Evolutionary conservation across 2,329 filamentous ascomycete species (phyloP), one percentile per base, ranked within the genome.

Genomic region (Aspergillus sp.): DNA sequence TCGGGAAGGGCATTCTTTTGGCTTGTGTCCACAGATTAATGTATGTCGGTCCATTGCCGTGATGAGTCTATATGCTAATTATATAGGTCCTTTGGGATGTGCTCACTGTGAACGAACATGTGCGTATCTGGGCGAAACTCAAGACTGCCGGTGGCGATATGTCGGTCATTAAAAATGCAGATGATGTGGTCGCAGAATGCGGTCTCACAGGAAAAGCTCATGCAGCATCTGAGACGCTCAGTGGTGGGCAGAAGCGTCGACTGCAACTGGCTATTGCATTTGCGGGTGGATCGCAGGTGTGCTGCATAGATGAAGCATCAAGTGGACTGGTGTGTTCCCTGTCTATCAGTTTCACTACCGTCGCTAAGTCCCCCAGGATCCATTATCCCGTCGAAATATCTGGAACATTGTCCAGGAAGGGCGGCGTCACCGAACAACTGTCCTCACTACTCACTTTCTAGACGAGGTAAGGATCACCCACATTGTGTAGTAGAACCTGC

Each of bases 211-310:
- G 49, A 16, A 51, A 51, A 7, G 29, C 49, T 9, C 49, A 51
- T 18, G 12, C 49, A 31, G 49, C 49, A 10, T 29, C 49, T n/a
- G 22, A 32, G 10, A 51, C 49, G 24, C 29, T 51, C 24, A 51
- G 49, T 51, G 49, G 49, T 31, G 49, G 49, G 9, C 49, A 51
- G 49, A 51, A 51, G n/a, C 49, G 49, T 10, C 24, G 49, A n/a
- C 24, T 51, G 49, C 49, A 51, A n/a, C 16, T 51, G 24, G 49
- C 49, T 51, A 51, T 51, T 51, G 49, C 24, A 11, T 51, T 51
- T 31, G 18, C 24, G 3, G 49, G 49, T 3, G 24, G 49, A 10
- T 51, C 49, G 12, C 18, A 51, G 16, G 29, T 51, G 24, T 51
- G 49, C 49, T 51, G 49, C 31, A 51, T 51, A 10, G 49, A 51